phyloP scores from a whole-genome alignment of 2,329 filamentous ascomycete species.

The Trichoderma semiorbis region DNA sequence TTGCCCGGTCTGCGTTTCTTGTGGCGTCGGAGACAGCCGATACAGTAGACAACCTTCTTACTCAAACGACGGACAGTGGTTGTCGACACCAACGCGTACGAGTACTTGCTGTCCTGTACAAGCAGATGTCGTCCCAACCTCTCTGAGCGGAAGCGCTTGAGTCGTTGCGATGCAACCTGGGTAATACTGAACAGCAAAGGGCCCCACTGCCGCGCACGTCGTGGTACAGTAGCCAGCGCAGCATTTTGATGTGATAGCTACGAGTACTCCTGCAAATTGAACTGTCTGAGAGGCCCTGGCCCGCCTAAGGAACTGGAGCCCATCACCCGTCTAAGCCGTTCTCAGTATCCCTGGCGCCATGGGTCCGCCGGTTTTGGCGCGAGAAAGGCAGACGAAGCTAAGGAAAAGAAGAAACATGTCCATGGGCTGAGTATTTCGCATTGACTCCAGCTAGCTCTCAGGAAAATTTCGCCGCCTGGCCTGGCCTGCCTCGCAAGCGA shows the following conservation, averaged over 20 bases:
- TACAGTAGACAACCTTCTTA: background rate
- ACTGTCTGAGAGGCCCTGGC: background rate
- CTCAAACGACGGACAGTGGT: background rate
- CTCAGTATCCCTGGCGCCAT: background rate
- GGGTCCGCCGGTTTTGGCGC: background rate
- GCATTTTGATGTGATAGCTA: background rate
- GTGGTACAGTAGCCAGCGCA: slow-evolving; percentile 2
- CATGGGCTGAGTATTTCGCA: background rate
- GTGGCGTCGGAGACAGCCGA: background rate
- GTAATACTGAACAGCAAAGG: background rate
- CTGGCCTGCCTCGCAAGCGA: slow-evolving; percentile 7
- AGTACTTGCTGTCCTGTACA: background rate
- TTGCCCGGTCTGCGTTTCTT: background rate
- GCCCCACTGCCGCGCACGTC: slow-evolving; percentile 6
- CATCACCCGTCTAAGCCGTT: background rate
- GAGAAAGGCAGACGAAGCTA: background rate
- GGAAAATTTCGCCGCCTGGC: slow-evolving; percentile 4
- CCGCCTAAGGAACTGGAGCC: background rate
- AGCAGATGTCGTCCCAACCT: background rate
- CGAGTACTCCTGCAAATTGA: background rate
- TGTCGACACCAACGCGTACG: background rate
- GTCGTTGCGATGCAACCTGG: slow-evolving; percentile 1
- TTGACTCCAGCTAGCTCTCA: background rate
- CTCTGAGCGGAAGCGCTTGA: background rate
- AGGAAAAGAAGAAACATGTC: background rate